These are phyloP conservation scores for Rhamnella rubrinervis DNA, from an alignment of 331 rosid species.

Conservation along the genomic window DNA sequence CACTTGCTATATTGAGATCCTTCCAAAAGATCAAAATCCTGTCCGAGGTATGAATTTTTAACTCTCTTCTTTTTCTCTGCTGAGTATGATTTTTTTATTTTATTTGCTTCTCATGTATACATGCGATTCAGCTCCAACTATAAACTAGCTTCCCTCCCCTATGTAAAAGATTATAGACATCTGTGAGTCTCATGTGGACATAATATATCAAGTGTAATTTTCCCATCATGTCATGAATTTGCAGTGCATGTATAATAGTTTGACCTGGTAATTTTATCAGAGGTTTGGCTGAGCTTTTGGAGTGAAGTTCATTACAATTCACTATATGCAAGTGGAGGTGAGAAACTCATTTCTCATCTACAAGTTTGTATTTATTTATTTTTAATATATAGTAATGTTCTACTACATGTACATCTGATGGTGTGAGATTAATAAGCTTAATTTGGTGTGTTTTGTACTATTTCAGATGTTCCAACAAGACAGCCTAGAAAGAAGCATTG, in stretches of 20 bases:
- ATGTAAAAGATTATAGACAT: too few relatives aligned
- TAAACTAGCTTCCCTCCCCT: too few relatives aligned
- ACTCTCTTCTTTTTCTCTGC: neutral
- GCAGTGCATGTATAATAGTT: neutral
- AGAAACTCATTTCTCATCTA: constrained; percentile 14
- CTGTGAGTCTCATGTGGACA: neutral
- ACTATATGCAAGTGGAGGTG: constrained; percentile 72
- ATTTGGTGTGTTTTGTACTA: neutral
- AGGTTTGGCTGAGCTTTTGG: constrained; percentile 99
- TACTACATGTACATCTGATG: neutral
- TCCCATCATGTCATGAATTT: neutral
- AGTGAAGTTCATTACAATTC: constrained; percentile 98
- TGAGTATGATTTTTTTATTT: neutral
- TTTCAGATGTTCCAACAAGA: constrained; percentile 83
- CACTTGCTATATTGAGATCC: constrained; percentile 86
- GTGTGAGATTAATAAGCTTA: constrained; percentile 13
- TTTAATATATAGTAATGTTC: neutral
- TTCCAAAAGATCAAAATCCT: constrained; percentile 69
- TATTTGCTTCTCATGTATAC: neutral
- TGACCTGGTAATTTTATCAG: constrained; percentile 28
- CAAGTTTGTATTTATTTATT: neutral
- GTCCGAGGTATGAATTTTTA: constrained; percentile 54
- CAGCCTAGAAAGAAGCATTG: constrained; percentile 69
- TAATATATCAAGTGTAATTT: too few relatives aligned
- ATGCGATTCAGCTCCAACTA: too few relatives aligned